Evolutionary conservation across 169 alveolate genomes (phyloP), one percentile per base, ranked within the genome.

Genomic region (Plasmodium relictum): DNA sequence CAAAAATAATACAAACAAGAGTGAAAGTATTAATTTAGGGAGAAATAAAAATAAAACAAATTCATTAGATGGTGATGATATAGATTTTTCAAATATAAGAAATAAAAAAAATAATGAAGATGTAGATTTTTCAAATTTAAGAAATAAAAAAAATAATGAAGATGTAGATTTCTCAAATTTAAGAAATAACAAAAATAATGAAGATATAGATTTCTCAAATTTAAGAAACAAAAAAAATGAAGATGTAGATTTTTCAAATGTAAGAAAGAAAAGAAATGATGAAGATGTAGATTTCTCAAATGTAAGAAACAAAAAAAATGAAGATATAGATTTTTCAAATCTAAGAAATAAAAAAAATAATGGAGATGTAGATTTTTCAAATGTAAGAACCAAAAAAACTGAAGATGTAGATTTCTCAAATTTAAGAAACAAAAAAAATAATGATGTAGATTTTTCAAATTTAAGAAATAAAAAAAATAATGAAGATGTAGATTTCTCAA

Each of bases 401-500:
- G 63, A 69, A 0, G 73, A 63, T 41, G 48, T 41, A 0, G 78
- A 69, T 3, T 69, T 69, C 22, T 16, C 78, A 0, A 48, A 45
- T 41, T 10, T 69, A 7, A 69, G 78, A 69, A 69, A 48, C 16
- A 69, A 69, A 8, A 72, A 72, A 31, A 31, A 66, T 5, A 68
- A 66, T 10, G 76, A 66, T n/a, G 3, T 54, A 0, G 74, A 80
- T n/a, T 80, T 80, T 20, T 18, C 73, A 0, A 66, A 66, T 26
- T 1, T 80, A 7, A 48, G 90, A 68, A 52, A 26, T 24, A 54
- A 78, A 65, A 65, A 54, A 6, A 59, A 62, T 0, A 68, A 44
- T 4, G 89, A 78, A 0, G 89, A 78, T 42, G 9, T 52, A 0
- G 89, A 76, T 59, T 74, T 74, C 24, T 10, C 73, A 12, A 59